phyloP scores from a whole-genome alignment of 345 rosid species.

The Brassica incana region DNA sequence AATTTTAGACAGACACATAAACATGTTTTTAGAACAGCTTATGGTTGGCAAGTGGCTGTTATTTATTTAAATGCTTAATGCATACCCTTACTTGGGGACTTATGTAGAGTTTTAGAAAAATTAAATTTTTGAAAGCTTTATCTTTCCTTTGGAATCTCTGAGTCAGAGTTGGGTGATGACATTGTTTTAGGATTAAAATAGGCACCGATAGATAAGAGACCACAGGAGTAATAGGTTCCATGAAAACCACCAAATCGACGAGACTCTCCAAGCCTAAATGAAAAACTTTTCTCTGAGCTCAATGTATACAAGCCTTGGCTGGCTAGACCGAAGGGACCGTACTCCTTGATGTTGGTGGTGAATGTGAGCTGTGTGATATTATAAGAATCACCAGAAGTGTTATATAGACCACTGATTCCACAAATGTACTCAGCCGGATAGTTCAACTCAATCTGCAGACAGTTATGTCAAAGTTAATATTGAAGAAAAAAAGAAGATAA shows the following conservation, averaged over 20 bases:
- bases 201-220: neutral
- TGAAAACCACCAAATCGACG: neutral
- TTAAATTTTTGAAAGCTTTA: no score
- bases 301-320: neutral
- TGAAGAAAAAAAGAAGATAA: no score
- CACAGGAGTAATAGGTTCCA: neutral
- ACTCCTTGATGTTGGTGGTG: neutral
- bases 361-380: neutral
- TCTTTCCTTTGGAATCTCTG: neutral
- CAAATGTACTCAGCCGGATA: constrained; percentile 11
- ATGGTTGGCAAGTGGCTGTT: constrained; percentile 9
- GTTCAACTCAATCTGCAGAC: constrained; percentile 20
- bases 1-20: neutral
- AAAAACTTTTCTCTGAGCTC: neutral
- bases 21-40: constrained; percentile 14
- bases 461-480: neutral
- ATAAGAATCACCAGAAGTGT: neutral
- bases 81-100: no score
- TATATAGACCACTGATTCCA: neutral
- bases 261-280: neutral
- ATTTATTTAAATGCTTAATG: constrained; percentile 14
- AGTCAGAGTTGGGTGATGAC: neutral
- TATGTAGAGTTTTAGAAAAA: no score
- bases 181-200: neutral
- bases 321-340: constrained; percentile 8